phyloP scores from a whole-genome alignment of 2,329 filamentous ascomycete genomes.

The Chrysoporthe austroafricana region DNA sequence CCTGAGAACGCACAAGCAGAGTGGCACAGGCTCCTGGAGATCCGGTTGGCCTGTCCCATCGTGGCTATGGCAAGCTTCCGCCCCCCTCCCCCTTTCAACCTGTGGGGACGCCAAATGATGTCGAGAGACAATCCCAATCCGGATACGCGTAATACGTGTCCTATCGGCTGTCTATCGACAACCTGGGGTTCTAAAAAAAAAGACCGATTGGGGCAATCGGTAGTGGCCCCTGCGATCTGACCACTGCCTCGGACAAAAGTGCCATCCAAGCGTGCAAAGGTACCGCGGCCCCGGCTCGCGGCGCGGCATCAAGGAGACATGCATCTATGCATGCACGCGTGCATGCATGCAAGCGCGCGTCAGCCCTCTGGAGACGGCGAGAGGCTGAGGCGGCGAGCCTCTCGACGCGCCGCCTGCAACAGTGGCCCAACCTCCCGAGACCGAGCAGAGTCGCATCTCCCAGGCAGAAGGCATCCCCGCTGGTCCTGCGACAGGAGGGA shows the following conservation, averaged over 20 bases:
- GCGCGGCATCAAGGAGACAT: not conserved
- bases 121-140: not conserved
- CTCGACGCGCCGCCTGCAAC: not conserved
- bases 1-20: not conserved
- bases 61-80: constrained; percentile 1
- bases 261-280: not conserved
- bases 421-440: not conserved
- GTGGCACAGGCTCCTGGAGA: not conserved
- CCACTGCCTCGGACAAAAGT: not conserved
- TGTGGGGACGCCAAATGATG: not conserved
- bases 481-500: too few relatives aligned
- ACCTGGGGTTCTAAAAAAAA: not conserved
- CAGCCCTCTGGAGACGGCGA: not conserved
- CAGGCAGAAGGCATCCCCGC: not conserved
- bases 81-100: not conserved
- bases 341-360: not conserved
- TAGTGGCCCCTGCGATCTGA: not conserved
- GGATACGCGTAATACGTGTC: not conserved
- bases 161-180: not conserved
- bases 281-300: not conserved
- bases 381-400: not conserved
- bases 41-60: not conserved
- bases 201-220: not conserved
- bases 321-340: not conserved
- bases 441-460: not conserved